These are phyloP conservation scores for Favolaschia claudopus DNA, from an alignment of 768 basidiomycete species.

Conservation along the genomic window DNA sequence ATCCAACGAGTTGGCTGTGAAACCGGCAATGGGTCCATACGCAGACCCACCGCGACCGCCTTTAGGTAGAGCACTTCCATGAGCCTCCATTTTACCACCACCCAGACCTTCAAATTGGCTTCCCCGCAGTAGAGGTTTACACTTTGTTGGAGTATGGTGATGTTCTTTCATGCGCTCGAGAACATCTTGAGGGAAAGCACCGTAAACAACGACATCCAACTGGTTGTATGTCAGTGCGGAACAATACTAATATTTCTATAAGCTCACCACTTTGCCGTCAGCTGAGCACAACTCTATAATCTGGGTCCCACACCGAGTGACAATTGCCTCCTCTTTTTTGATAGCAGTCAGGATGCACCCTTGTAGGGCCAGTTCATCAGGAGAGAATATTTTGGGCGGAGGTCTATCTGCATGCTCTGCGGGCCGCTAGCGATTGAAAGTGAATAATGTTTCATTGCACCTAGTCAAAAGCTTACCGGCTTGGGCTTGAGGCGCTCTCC, in stretches of 20 bases:
- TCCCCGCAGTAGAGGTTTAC: background rate
- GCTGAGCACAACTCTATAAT: background rate
- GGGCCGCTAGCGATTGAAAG: background rate
- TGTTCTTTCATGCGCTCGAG: background rate
- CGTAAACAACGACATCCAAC: background rate
- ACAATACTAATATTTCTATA: no score
- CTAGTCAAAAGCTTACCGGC: background rate
- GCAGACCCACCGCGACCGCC: background rate
- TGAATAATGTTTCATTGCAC: background rate
- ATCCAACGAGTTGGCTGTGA: background rate
- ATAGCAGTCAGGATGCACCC: background rate
- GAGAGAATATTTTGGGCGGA: background rate
- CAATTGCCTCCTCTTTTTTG: background rate
- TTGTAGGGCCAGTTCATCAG: background rate
- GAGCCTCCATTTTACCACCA: background rate
- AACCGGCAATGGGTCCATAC: background rate
- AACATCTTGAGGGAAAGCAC: background rate
- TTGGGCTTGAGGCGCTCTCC: background rate
- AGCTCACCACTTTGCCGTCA: background rate
- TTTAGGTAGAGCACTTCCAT: background rate
- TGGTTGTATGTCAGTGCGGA: background rate
- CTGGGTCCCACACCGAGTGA: background rate
- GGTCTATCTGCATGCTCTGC: background rate
- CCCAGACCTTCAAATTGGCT: background rate
- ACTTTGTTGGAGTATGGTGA: background rate